Base-by-base conservation (phyloP, 2,329 filamentous ascomycete species). In the Trichoderma sp. region DNA sequence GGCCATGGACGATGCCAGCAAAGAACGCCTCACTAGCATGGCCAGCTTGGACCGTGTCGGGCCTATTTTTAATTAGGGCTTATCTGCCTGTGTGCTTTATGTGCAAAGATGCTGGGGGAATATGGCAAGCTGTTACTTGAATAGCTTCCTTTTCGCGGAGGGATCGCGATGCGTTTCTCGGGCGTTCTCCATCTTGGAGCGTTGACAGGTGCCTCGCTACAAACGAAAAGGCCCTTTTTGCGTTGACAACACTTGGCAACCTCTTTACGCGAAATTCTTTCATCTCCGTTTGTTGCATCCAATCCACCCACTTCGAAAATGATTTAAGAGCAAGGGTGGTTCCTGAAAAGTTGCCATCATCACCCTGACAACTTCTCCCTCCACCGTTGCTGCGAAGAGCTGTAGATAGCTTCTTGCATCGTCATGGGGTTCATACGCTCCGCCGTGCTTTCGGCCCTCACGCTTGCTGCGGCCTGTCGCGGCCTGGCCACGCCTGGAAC, bases 401-500 rank as follows among this genome's bases (percentile, higher is more conserved):
- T 24, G 31, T n/a, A 53, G 60, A 27, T 24, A 52, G 60, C 43
- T 27, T 53, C 60, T 24, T 35, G 33, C 33, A 11, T 53, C 60
- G 53, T 27, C 60, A 62, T 62, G 60, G 60, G 60, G 29, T 62
- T 62, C 37, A n/a, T 62, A 52, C 60, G 60, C 43, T 62, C 60
- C 43, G 60, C 47, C 43, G 43, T 62, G 29, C 43, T 62, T 37
- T 52, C 60, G 43, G 47, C 14, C 43, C 29, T 62, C 8, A 16
- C 60, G 27, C 29, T 62, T n/a, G 60, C 60, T 37, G 60, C 29
- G 43, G 37, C 60, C 11, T 53, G 43, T 52, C 43, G n/a, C 7
- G 60, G 60, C 11, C n/a, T 53, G 29, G 14, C 35, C 52, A 52
- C 47, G 10, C 40, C 59, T 62, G 59, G 29, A 4, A 31, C 21